Evolutionary conservation across 345 rosid genomes (phyloP).

Genomic region (Syzygium aromaticum): DNA sequence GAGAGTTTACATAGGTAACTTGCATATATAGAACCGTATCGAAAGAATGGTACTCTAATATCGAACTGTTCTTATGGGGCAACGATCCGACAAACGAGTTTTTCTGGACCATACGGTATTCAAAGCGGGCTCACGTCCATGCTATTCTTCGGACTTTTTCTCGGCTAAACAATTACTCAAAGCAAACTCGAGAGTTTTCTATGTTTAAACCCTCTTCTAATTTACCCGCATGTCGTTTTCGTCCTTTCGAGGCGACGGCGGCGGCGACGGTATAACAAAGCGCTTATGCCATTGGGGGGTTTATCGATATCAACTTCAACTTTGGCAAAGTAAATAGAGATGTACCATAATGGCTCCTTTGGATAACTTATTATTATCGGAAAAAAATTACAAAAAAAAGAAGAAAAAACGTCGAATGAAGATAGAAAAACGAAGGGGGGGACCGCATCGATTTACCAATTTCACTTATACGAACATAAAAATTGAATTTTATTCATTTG

Average conservation of each 20-base stretch:
- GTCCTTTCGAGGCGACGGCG: background rate
- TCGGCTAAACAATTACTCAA: background rate
- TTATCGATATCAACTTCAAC: background rate
- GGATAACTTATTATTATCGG: background rate
- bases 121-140: background rate
- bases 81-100: background rate
- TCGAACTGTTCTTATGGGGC: too few species aligned
- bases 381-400: background rate
- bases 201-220: accelerated
- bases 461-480: background rate
- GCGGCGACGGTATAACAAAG: too few species aligned
- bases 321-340: background rate
- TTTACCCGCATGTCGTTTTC: accelerated
- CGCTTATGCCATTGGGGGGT: background rate
- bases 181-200: background rate
- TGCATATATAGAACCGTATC: too few species aligned
- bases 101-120: background rate
- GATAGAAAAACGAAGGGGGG: background rate
- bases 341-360: background rate
- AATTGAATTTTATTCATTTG: background rate
- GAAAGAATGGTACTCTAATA: too few species aligned
- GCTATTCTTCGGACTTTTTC: background rate
- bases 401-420: background rate
- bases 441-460: background rate
- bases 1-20: too few species aligned